Base-by-base conservation (phyloP, 768 basidiomycete genomes). In the Amanita inopinata region DNA sequence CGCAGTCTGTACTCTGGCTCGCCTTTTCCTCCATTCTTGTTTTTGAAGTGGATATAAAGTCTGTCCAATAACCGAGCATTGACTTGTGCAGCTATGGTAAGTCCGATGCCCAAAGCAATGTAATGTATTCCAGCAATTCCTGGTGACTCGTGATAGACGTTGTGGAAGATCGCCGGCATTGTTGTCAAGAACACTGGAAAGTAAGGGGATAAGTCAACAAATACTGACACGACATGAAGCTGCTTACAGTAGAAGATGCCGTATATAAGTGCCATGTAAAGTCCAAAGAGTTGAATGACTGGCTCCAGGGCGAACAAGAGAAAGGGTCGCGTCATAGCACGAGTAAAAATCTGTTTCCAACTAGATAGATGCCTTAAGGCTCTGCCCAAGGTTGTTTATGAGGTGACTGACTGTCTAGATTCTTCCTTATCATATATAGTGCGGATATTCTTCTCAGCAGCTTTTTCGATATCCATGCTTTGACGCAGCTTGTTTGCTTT, bases 211-310 rank as follows among this genome's bases (percentile, higher is more conserved):
- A 14, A 19, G 42, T n/a, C 35, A 11, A 38, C 10, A 28, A 7
- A 22, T 15, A 23, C 23, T 10, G 19, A 35, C 8, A 24, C n/a
- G 14, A 11, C n/a, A 40, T 9, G 12, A 33, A 30, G 19, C 15
- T 31, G 59, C 75, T 38, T 51, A 77, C 78, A 48, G 45, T 80
- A 83, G 28, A 78, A 59, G 0, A 67, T 52, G 3, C 80, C 85
- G 44, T 81, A 89, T 10, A 82, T 53, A 49, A 83, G 76, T 0
- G 80, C 76, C 71, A 83, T 74, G 47, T 84, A 87, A 0, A 77
- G 2, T 0, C 78, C 77, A 7, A 87, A 59, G 2, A 83, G 55
- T 50, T 83, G 82, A 14, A 83, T 63, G 50, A 87, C 83, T 0
- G 78, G 73, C 53, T 88, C 84, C 3, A 52, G 52, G 0, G 42